Conservation (phyloP, 2,329 filamentous ascomycete species). For the Phialophora chinensis region DNA sequence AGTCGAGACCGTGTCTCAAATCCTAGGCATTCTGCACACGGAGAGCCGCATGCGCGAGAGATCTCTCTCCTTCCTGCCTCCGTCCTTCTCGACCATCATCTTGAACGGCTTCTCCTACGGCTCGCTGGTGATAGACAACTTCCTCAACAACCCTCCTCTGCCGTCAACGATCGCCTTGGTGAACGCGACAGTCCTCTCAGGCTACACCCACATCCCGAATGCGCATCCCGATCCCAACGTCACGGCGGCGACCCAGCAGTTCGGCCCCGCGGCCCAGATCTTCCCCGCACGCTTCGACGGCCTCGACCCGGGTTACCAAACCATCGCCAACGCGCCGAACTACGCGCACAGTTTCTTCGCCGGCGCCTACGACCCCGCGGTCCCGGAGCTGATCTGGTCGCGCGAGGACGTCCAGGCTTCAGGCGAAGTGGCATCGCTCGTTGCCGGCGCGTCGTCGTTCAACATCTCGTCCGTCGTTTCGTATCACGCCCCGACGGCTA, state of each 20-base stretch:
- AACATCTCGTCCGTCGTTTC: conserved; percentile 2
- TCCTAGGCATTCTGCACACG: not conserved
- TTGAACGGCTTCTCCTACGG: conserved; percentile 6
- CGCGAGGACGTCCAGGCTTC: conserved; percentile 4
- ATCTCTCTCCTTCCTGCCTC: not conserved
- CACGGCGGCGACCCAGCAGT: conserved; percentile 2
- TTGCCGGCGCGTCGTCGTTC: not conserved
- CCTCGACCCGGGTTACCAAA: not conserved
- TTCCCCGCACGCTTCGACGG: not conserved
- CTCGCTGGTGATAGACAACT: conserved; percentile 1
- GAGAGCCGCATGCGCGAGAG: not conserved
- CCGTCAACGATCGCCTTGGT: not conserved
- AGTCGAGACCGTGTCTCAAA: conserved; percentile 1
- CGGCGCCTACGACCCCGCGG: not conserved
- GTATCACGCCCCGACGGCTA: not conserved
- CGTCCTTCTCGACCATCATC: conserved; percentile 2
- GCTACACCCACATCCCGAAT: conserved; percentile 6
- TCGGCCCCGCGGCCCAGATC: not conserved
- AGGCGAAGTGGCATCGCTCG: not conserved
- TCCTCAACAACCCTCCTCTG: not conserved
- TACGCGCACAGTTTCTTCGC: conserved; percentile 5
- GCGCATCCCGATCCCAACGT: not conserved
- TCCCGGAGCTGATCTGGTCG: not conserved
- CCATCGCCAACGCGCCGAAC: conserved; percentile 3
- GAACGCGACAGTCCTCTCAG: not conserved